A percentile compares a stretch with the other conserved stretches of the same genome.
These are phyloP conservation scores for Mycena alexandri DNA, from an alignment of 768 basidiomycete species.

Conservation along the genomic window DNA sequence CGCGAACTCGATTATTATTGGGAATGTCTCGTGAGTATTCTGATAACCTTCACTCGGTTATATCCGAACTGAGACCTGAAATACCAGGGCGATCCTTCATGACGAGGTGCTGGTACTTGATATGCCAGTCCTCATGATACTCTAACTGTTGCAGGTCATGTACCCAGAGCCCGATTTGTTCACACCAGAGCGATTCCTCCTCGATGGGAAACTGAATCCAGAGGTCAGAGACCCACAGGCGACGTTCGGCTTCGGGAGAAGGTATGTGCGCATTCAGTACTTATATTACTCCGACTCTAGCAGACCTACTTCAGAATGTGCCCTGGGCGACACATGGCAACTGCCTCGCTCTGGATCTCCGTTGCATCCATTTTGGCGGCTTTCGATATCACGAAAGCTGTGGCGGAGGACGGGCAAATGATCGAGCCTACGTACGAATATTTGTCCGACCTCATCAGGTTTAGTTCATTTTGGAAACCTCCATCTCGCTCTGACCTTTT, in stretches of 20 bases:
- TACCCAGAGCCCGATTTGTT: slow-evolving; percentile 55
- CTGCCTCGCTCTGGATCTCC: slow-evolving; percentile 21
- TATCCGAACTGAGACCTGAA: background rate
- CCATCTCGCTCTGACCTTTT: no score
- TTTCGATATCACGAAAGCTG: slow-evolving; percentile 42
- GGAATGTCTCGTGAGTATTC: slow-evolving; percentile 39
- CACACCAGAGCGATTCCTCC: slow-evolving; percentile 54
- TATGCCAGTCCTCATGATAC: background rate
- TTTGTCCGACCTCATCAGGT: slow-evolving; percentile 10
- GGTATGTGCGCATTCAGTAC: background rate
- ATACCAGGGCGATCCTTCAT: slow-evolving; percentile 22
- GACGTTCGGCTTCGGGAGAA: slow-evolving; percentile 41
- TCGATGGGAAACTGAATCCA: slow-evolving; percentile 39
- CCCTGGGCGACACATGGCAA: slow-evolving; percentile 15
- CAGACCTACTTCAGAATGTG: slow-evolving; percentile 1
- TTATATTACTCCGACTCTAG: background rate
- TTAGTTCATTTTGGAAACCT: no score
- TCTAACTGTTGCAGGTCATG: slow-evolving; percentile 15
- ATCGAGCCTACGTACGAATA: slow-evolving; percentile 20
- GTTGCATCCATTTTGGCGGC: slow-evolving; percentile 38
- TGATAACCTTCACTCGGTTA: background rate
- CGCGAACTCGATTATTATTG: slow-evolving; percentile 42
- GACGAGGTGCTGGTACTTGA: slow-evolving; percentile 7
- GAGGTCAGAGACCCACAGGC: slow-evolving; percentile 29
- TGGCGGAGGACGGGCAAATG: slow-evolving; percentile 35